These are phyloP conservation scores for Coemansia sp. DNA, from an alignment of 192 early-diverging fungal species.

Conservation along the genomic window DNA sequence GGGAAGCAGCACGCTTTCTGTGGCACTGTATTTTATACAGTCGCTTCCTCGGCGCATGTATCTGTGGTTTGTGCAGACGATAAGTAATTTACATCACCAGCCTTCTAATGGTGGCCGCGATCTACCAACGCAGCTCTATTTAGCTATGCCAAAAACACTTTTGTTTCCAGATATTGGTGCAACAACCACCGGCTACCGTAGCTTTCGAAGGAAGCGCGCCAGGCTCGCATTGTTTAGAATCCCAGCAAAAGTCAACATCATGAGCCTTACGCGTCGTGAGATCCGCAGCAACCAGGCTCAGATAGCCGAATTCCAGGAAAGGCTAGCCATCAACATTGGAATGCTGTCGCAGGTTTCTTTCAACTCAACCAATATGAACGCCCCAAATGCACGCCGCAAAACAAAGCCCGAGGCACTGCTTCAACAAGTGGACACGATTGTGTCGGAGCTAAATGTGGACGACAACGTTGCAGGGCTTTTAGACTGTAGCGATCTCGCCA, in stretches of 20 bases:
- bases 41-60: slow-evolving; percentile 37
- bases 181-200: slow-evolving; percentile 6
- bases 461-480: slow-evolving; percentile 6
- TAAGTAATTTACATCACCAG: not conserved
- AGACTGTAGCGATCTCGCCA: not conserved
- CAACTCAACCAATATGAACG: not conserved
- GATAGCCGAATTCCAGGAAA: slow-evolving; percentile 54
- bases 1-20: slow-evolving; percentile 43
- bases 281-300: slow-evolving; percentile 55
- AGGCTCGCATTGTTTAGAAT: slow-evolving; percentile 21
- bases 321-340: slow-evolving; percentile 66
- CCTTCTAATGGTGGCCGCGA: not conserved
- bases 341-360: slow-evolving; percentile 41
- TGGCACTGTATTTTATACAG: slow-evolving; percentile 32
- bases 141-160: not conserved
- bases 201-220: slow-evolving; percentile 9
- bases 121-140: not conserved
- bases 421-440: slow-evolving; percentile 11
- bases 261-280: slow-evolving; percentile 62
- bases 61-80: slow-evolving; percentile 5
- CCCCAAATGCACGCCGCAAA: not conserved
- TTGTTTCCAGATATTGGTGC: slow-evolving; percentile 17
- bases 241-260: slow-evolving; percentile 31
- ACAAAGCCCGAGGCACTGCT: slow-evolving; percentile 12
- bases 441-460: not conserved